Evolutionary conservation across 345 rosid species (phyloP), one percentile per base, ranked within the genome.

Genomic region (Zanthoxylum bungeanum): DNA sequence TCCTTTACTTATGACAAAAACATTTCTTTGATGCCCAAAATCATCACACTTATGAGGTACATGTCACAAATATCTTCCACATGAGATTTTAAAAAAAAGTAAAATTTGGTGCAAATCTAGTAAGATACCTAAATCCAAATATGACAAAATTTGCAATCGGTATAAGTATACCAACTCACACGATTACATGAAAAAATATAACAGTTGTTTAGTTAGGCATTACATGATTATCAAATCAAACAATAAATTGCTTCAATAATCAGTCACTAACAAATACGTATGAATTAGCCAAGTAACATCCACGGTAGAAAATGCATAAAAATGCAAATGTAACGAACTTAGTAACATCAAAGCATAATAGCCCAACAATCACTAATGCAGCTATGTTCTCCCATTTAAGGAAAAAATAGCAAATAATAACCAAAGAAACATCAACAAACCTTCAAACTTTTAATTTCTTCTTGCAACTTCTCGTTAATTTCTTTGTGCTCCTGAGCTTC

Each of bases 371-470:
- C 22, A 33, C 50, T 50, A 16, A 12, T 22, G 33, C 4, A 53
- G 17, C 31, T 40, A 25, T 53, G 30, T 27, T 37, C 31, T 72
- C 30, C 59, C 37, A 12, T n/a, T 36, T 0, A 53, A 37, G 34
- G 25, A 28, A 36, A 53, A 14, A 44, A n/a, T 11, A 27, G 30
- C 12, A 21, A 42, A 60, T 19, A 9, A 7, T 42, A 10, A 52
- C 24, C 33, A 40, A 57, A 0, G 37, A 25, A 27, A 17, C 5
- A 24, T 8, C 17, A 16, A 70, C 80, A 64, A 74, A 92, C 99
- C 98, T 89, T 95, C 74, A 91, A 82, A 75, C 73, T 82, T 83
- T 91, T 87, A 51, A 95, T 89, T 79, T 89, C 96, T 34, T 89
- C 98, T 64, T 77, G 85, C 63, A 95, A 88, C 80, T 77, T 93